Evolutionary conservation across 2,329 filamentous ascomycete genomes (phyloP), one percentile per base, ranked within the genome.

Genomic region (Cercospora sojina): DNA sequence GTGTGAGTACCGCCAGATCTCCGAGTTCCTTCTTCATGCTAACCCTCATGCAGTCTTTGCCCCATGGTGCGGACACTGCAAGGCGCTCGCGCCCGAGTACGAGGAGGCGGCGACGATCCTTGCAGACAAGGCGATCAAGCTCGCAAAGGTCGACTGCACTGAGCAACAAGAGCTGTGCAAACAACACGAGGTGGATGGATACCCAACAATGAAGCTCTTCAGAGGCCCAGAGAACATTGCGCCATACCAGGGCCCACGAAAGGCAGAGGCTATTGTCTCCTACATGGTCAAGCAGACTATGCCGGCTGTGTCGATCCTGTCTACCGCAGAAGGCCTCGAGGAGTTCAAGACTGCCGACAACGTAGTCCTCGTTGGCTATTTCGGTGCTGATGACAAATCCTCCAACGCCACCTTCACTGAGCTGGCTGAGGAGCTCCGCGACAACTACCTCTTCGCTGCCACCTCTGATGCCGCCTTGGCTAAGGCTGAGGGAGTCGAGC

Each of bases 271-370:
- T 38, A 88, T 91, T 74, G 80, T 89, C 70, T 90, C 88, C 27
- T 98, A 97, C 86, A 99, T 99, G 95, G 90, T 92, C 80, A 99
- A 98, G 88, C 95, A 98, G 84, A 91, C 92, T 27, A 87, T 99
- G 68, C 95, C 95, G 62, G 91, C 95, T 71, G 93, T 99, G 71
- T 97, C 95, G 5, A 77, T 86, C 71, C 86, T 99, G 67, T 89
- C 87, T 75, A 88, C 90, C 80, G 59, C 55, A 20, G 91, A 94
- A 72, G 92, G 89, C 67, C 84, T 97, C 64, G 91, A 93, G 78
- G 93, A 97, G 75, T 97, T 99, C 89, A 98, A 98, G 90, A 94
- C 90, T 67, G 88, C 93, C 79, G 95, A 99, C 84, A 97, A 97
- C 85, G 92, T 98, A 70, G 94, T 98, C 67, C 81, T 98, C 64